Base-by-base conservation (phyloP, 1,139 yeast genomes). In the Debaryomycetaceae sp. region DNA sequence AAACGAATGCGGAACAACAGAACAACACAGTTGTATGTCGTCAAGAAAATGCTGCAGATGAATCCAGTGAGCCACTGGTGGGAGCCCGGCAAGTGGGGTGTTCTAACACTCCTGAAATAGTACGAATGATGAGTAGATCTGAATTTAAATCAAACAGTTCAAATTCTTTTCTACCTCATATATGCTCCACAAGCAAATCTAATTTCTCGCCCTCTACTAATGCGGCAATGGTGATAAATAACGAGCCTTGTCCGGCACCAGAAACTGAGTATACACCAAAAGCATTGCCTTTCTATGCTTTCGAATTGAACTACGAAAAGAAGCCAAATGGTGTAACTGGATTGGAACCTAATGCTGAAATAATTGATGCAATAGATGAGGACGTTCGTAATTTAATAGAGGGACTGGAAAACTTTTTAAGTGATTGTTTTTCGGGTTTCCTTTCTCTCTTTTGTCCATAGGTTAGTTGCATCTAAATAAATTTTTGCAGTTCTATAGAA, bases 261-360 rank as follows among this genome's bases (percentile, higher is more conserved):
- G 43, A 37, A 6, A 52, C 53, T 9, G 36, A 45, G 5, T 55
- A 50, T 38, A 62, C 67, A 2, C 64, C 67, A 3, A 42, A 48
- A 34, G 67, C 61, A 1, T 41, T 56, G 7, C 65, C 65, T 7
- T 51, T 60, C 16, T 40, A 50, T 35, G 60, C 56, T 13, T 51
- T 37, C 36, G 57, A 52, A 8, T 40, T 59, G 24, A 53, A 51
- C 36, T 60, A 46, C 33, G 50, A 44, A 22, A 44, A 51, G 31
- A 33, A 39, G 24, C 41, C 38, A n/a, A 41, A 39, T 16, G 42
- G 40, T 31, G 47, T 46, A 17, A 35, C 35, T 5, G 35, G 45
- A 34, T 29, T 18, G 13, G 51, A 32, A 7, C 41, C 30, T 16
- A 41, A 37, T 7, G 38, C 41, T 22, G 50, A 48, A 17, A 46